Base-by-base conservation (phyloP, 164 flowering plant genomes). In the Sextonia rubra region DNA sequence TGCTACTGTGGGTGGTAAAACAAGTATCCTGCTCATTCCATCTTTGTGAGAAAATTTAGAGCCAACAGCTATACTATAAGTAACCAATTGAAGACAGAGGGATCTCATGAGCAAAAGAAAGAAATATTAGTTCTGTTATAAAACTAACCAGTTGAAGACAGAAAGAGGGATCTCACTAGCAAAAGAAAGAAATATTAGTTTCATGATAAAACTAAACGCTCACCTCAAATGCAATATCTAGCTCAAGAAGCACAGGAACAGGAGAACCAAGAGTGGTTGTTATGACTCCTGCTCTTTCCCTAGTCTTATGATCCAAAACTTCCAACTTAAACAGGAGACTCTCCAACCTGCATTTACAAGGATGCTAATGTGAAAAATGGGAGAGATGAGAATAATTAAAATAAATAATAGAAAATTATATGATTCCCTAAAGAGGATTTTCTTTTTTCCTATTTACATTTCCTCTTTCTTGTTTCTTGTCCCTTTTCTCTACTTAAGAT, bases 211-310 rank as follows among this genome's bases (percentile, higher is more conserved):
- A 27, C 32, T 29, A 15, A 64, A 64, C 3, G 47, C n/a, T 55
- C 48, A 72, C 75, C 75, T 72, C 75, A 37, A 12, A 9, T 12
- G 75, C 75, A 72, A 63, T 44, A 32, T 66, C 75, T 65, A 22
- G 61, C 75, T 65, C 63, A 27, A 95, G 82, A 75, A 90, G 86
- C 65, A 89, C 89, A 68, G 93, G 94, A 76, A 95, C 82, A 25
- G 93, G 94, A 22, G 94, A 85, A 80, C 94, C 93, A 81, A 95
- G 86, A 64, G 94, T 89, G 63, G 89, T 88, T 49, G 91, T 87
- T 67, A 93, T 89, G 71, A 93, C 81, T 74, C 98, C 99, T 64
- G 99, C 98, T 84, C 94, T 89, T 85, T 95, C 99, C 61, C 99
- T 85, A 65, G 92, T 86, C 80, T 89, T 95, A 74, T 93, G 98